phyloP scores from a whole-genome alignment of 2,329 filamentous ascomycete genomes.

The Fusarium virguliforme region DNA sequence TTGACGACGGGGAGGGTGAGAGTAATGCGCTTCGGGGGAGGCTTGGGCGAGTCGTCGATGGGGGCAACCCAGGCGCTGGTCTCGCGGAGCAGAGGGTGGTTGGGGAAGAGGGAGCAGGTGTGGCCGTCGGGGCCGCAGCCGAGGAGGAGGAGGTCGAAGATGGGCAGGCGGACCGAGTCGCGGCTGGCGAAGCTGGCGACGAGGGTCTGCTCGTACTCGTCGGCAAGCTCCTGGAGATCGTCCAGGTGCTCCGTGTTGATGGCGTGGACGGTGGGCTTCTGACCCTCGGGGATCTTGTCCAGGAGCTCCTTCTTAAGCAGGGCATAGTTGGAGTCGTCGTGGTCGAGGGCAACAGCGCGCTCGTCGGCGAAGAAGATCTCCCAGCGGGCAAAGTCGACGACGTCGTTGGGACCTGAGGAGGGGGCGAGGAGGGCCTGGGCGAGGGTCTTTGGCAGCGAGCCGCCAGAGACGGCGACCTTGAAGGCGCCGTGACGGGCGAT shows the following conservation, averaged over 20 bases:
- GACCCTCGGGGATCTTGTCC: constrained; percentile 83
- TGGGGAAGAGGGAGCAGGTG: constrained; percentile 96
- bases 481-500: constrained; percentile 86
- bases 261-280: constrained; percentile 81
- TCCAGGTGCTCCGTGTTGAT: constrained; percentile 78
- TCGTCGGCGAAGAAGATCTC: constrained; percentile 99
- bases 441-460: constrained; percentile 90
- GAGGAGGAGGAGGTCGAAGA: constrained; percentile 94
- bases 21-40: constrained; percentile 90
- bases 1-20: constrained; percentile 92
- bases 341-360: constrained; percentile 91
- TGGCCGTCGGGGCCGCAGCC: constrained; percentile 97
- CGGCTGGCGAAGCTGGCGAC: constrained; percentile 90
- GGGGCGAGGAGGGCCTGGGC: constrained; percentile 83
- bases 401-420: constrained; percentile 69
- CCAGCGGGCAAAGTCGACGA: constrained; percentile 87
- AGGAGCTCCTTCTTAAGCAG: constrained; percentile 90
- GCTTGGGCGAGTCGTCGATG: constrained; percentile 95
- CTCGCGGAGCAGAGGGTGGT: constrained; percentile 88
- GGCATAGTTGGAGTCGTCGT: constrained; percentile 94
- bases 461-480: constrained; percentile 93
- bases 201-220: constrained; percentile 91
- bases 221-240: constrained; percentile 92
- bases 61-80: constrained; percentile 91
- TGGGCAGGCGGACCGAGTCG: constrained; percentile 93